Conservation (phyloP, 1,284 basidiomycete genomes). For the Apiotrichum sp. region DNA sequence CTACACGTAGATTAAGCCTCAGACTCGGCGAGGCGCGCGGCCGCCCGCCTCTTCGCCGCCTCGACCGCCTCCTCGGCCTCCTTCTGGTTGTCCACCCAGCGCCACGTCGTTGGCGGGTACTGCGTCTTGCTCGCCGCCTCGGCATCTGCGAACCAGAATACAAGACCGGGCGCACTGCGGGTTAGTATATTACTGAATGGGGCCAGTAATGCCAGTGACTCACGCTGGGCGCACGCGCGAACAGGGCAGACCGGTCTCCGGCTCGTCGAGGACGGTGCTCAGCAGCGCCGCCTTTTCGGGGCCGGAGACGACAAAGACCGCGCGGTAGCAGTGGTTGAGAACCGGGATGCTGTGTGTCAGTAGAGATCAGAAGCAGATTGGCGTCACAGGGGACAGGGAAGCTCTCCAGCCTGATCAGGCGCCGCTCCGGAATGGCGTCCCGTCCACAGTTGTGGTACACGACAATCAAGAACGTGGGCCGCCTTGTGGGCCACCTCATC, state of each 20-base stretch:
- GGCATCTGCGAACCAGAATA: slow-evolving; percentile 85
- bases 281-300: slow-evolving; percentile 78
- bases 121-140: slow-evolving; percentile 57
- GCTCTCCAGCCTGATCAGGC: no score
- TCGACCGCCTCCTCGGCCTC: slow-evolving; percentile 46
- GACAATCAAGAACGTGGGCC: neutral
- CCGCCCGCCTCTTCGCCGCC: slow-evolving; percentile 31
- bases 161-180: slow-evolving; percentile 62
- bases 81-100: slow-evolving; percentile 47
- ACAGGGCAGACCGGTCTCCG: slow-evolving; percentile 75
- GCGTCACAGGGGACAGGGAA: no score
- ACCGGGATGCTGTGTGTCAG: slow-evolving; percentile 56
- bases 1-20: slow-evolving; percentile 1
- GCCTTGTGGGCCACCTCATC: neutral
- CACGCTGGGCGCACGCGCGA: slow-evolving; percentile 69
- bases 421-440: no score
- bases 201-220: slow-evolving; percentile 11
- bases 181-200: neutral
- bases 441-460: no score
- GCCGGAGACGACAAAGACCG: slow-evolving; percentile 85
- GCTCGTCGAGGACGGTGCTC: slow-evolving; percentile 70
- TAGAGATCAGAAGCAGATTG: neutral
- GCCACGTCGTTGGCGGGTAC: slow-evolving; percentile 44
- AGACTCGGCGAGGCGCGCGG: slow-evolving; percentile 18
- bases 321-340: slow-evolving; percentile 80